Conservation (phyloP, 257 asterid species). For the Eucommia ulmoides region DNA sequence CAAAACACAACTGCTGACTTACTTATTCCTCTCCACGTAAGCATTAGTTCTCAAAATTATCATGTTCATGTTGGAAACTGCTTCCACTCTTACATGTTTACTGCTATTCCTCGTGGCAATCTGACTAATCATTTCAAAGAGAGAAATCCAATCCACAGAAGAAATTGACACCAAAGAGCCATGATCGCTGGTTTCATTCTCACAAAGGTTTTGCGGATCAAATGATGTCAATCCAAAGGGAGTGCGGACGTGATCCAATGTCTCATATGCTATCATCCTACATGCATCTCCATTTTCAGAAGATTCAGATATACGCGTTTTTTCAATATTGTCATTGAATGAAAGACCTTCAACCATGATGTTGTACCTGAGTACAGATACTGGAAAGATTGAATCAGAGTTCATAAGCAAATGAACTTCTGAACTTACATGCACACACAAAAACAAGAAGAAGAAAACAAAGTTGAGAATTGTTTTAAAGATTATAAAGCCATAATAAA, state of each 20-base stretch:
- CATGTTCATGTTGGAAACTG: slow-evolving; percentile 67
- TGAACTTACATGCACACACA: slow-evolving; percentile 1
- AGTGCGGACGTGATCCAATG: slow-evolving; percentile 22
- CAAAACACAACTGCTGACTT: slow-evolving; percentile 19
- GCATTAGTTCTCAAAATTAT: slow-evolving; percentile 66
- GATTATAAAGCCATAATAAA: background rate
- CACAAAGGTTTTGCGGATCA: slow-evolving; percentile 14
- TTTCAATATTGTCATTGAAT: slow-evolving; percentile 14
- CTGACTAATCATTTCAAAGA: slow-evolving; percentile 49
- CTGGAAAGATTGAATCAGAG: slow-evolving; percentile 35
- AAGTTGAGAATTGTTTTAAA: background rate
- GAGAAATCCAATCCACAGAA: slow-evolving; percentile 36
- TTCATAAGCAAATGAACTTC: slow-evolving; percentile 18
- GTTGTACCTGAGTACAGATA: slow-evolving; percentile 67
- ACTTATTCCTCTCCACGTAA: slow-evolving; percentile 72
- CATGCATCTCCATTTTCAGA: slow-evolving; percentile 20
- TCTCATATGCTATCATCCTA: slow-evolving; percentile 21
- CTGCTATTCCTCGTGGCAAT: slow-evolving; percentile 28
- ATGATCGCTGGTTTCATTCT: slow-evolving; percentile 15
- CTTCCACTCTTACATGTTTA: slow-evolving; percentile 43
- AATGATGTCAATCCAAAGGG: slow-evolving; percentile 16
- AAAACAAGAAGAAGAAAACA: background rate
- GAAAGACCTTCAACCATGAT: slow-evolving; percentile 32
- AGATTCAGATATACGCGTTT: slow-evolving; percentile 21
- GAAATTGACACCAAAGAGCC: slow-evolving; percentile 28